Evolutionary conservation across 225 moss, liverwort and hornwort genomes (phyloP).

Genomic region (Physcomitrellopsis africana): DNA sequence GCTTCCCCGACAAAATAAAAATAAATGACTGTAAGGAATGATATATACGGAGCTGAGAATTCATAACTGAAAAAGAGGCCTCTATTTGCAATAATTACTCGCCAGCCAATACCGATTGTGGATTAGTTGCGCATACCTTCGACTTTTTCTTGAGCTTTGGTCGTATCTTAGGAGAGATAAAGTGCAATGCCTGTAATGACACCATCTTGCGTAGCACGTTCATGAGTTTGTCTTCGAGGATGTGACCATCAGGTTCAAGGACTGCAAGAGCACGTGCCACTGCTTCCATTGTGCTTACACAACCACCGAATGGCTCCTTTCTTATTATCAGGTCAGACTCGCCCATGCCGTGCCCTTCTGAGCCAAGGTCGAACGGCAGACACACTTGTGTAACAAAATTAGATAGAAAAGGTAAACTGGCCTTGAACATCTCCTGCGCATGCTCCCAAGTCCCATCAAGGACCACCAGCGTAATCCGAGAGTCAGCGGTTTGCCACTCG

Average conservation of each 20-base stretch:
- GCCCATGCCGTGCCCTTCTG: constrained; percentile 68
- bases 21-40: no score
- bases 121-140: background rate
- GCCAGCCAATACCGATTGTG: background rate
- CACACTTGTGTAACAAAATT: constrained; percentile 70
- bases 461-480: constrained; percentile 57
- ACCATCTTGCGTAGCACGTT: constrained; percentile 85
- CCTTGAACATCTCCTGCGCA: constrained; percentile 93
- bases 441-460: constrained; percentile 94
- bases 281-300: constrained; percentile 94
- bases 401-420: constrained; percentile 74
- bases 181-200: constrained; percentile 59
- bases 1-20: no score
- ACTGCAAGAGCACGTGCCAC: constrained; percentile 64
- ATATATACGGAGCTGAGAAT: background rate
- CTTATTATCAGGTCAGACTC: constrained; percentile 72
- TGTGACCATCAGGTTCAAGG: constrained; percentile 62
- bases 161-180: constrained; percentile 53
- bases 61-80: background rate
- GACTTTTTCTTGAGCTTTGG: constrained; percentile 54
- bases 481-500: background rate
- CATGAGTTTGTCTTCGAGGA: constrained; percentile 57
- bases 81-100: background rate
- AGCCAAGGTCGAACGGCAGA: constrained; percentile 66
- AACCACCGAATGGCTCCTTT: constrained; percentile 92